Evolutionary conservation across 2,329 filamentous ascomycete species (phyloP), one percentile per base, ranked within the genome.

Genomic region (Graphilbum fragrans): DNA sequence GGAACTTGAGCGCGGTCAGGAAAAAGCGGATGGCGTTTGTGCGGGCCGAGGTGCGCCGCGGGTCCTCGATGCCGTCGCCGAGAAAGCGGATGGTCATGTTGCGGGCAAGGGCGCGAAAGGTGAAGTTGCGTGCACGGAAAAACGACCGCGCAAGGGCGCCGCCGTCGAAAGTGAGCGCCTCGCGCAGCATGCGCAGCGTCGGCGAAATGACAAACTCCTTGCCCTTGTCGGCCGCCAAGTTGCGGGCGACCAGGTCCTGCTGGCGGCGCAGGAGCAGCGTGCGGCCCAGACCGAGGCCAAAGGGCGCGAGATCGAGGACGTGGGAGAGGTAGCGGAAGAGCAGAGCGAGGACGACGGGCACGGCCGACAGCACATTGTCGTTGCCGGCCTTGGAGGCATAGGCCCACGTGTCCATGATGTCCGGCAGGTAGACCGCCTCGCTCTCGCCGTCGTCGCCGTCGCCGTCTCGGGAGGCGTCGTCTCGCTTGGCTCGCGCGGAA

Each of bases 121-220:
- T 92, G 45, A 77, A 80, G 51, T 86, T 79, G 50, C 86, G 75
- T 25, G 80, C 79, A 40, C 82, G 72, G 57, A 94, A 93, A 27
- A 95, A 70, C 36, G 80, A 71, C 50, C 77, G 80, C 22, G 88
- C 86, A 42, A 87, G 70, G 34, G 77, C 74, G 14, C 92, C 93
- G 16, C 87, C 87, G 59, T 96, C 88, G 48, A 94, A 82, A 41
- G 71, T 78, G 16, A 86, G 76, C n/a, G 88, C 72, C 61, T 98
- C 90, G 39, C 81, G 84, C 45, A 98, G 70, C 39, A 98, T 65
- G 43, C 90, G 79, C 44, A 98, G 64, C 20, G 84, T 88, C 1
- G 92, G 90, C 3, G 86, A 92, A 46, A 95, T 88, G 44, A 96
- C 67, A 58, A 85, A 86, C 32, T 87, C 86, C 55, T 93, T 94